Conservation (phyloP, 306 rosid species). For the Rosa lucieae region DNA sequence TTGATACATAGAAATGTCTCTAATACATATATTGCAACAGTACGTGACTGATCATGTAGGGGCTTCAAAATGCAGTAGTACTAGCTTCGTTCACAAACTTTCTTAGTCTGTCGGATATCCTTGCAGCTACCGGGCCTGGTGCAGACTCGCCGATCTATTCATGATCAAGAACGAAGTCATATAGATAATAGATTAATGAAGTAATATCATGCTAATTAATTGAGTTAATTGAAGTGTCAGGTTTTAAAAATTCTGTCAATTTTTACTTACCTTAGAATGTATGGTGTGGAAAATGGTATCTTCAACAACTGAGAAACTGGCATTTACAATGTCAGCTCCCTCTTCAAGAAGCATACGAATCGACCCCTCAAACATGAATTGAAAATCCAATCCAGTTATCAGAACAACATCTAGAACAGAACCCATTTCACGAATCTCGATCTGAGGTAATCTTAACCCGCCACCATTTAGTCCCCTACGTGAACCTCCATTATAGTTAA, state of each 20-base stretch:
- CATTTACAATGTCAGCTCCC: conserved; percentile 60
- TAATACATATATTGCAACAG: background rate
- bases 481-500: background rate
- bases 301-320: conserved; percentile 44
- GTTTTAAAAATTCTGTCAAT: background rate
- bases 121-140: conserved; percentile 30
- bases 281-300: conserved; percentile 54
- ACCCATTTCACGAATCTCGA: conserved; percentile 61
- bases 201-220: background rate
- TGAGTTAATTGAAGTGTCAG: background rate
- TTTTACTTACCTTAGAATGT: conserved; percentile 47
- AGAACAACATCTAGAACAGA: conserved; percentile 46
- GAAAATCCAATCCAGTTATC: conserved; percentile 53
- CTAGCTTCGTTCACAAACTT: conserved; percentile 32
- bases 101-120: conserved; percentile 50
- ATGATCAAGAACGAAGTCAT: conserved; percentile 6
- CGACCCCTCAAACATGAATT: conserved; percentile 48
- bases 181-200: background rate
- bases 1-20: background rate
- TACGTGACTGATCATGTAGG: background rate
- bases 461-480: background rate
- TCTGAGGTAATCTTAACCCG: conserved; percentile 32
- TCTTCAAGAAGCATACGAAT: conserved; percentile 59
- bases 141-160: conserved; percentile 42
- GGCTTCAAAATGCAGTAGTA: conserved; percentile 5